phyloP scores from a whole-genome alignment of 108 stramenopile species.

The Cyclotella baltica region DNA sequence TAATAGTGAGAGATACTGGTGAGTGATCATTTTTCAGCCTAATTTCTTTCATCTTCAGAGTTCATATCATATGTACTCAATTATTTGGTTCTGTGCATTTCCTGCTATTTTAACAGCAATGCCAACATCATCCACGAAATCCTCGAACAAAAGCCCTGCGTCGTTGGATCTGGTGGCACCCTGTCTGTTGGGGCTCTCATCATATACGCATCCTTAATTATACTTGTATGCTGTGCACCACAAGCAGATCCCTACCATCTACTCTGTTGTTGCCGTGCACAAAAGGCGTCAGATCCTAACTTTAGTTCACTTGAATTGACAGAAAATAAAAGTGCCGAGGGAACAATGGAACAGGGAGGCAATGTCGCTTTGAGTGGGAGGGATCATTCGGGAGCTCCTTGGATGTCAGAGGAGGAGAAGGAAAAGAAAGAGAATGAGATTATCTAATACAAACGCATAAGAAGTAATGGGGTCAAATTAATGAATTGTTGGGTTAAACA shows the following conservation, averaged over 20 bases:
- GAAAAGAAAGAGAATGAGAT: slow-evolving; percentile 43
- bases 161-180: slow-evolving; percentile 22
- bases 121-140: slow-evolving; percentile 45
- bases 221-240: slow-evolving; percentile 36
- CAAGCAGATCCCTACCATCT: slow-evolving; percentile 35
- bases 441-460: no score
- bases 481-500: no score
- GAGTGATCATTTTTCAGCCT: not conserved
- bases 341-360: slow-evolving; percentile 4
- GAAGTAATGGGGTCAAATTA: no score
- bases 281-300: slow-evolving; percentile 12
- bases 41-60: not conserved
- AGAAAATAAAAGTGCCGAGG: not conserved
- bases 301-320: slow-evolving; percentile 7
- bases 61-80: not conserved
- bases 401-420: slow-evolving; percentile 41
- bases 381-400: slow-evolving; percentile 19
- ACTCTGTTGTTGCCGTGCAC: slow-evolving; percentile 1
- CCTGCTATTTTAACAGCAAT: slow-evolving; percentile 12
- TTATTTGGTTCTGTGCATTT: not conserved
- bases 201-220: slow-evolving; percentile 22
- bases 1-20: slow-evolving; percentile 49
- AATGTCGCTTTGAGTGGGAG: slow-evolving; percentile 18
- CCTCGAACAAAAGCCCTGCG: slow-evolving; percentile 36
- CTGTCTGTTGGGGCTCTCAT: slow-evolving; percentile 25